Percentiles rank a stretch among this genome's conserved stretches.
phyloP scores from a whole-genome alignment of 306 rosid species.

The Prunus fruticosa region DNA sequence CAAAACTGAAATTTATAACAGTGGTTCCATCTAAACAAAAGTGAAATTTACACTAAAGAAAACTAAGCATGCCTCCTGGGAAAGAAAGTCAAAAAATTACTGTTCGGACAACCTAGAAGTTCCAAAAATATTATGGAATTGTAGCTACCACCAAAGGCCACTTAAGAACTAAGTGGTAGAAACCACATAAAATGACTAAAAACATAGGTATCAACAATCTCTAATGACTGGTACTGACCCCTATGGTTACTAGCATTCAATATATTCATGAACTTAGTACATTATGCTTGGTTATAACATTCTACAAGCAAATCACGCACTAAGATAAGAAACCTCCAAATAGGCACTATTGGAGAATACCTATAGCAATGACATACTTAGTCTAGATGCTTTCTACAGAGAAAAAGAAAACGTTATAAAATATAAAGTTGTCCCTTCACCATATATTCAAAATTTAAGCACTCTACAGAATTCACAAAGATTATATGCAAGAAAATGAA shows the following conservation, averaged over 20 bases:
- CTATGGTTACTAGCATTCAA: neutral
- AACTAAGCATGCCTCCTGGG: neutral
- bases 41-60: neutral
- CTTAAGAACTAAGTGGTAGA: neutral
- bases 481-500: neutral
- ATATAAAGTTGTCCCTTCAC: neutral
- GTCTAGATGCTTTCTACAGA: neutral
- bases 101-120: neutral
- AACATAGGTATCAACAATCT: neutral
- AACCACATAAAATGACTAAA: neutral
- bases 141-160: neutral
- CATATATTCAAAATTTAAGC: conserved; percentile 4
- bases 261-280: neutral
- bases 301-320: neutral
- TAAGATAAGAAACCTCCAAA: neutral
- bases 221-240: neutral
- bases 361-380: neutral
- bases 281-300: neutral
- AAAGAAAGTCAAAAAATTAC: neutral
- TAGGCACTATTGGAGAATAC: neutral
- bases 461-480: neutral
- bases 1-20: neutral
- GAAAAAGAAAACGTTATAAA: neutral
- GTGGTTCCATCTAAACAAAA: neutral
- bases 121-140: neutral